phyloP scores from a whole-genome alignment of 768 basidiomycete genomes.

The Mycena maculata region DNA sequence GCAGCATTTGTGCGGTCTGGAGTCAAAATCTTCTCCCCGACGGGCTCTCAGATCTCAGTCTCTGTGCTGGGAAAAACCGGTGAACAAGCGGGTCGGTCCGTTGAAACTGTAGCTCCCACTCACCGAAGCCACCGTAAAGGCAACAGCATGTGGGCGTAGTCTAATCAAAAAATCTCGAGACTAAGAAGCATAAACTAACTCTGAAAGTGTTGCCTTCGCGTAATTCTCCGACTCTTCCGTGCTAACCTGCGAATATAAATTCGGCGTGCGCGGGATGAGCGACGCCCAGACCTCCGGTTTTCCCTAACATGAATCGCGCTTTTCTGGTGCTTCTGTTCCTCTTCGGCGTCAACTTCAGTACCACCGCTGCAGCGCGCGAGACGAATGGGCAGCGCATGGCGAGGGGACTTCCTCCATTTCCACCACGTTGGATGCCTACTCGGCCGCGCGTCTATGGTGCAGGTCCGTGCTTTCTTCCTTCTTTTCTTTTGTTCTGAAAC shows the following conservation, averaged over 20 bases:
- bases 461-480: neutral
- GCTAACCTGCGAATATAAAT: conserved; percentile 16
- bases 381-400: conserved; percentile 25
- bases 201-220: conserved; percentile 11
- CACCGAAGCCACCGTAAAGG: conserved; percentile 3
- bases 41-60: too few relatives aligned
- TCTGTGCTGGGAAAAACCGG: too few relatives aligned
- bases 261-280: neutral
- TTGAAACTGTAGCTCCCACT: neutral
- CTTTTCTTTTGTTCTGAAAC: neutral
- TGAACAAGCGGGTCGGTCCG: too few relatives aligned
- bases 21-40: too few relatives aligned
- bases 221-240: conserved; percentile 26
- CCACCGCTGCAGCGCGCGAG: conserved; percentile 17
- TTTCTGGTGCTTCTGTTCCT: neutral
- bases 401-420: conserved; percentile 15
- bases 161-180: conserved; percentile 25
- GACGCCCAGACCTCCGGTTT: neutral
- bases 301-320: conserved; percentile 2
- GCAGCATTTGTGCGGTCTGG: too few relatives aligned
- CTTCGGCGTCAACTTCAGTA: neutral
- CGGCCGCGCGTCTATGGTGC: neutral
- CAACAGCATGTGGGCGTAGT: conserved; percentile 1
- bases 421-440: conserved; percentile 21
- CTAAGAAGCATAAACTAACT: conserved; percentile 19